Evolutionary conservation across 2,329 filamentous ascomycete species (phyloP).

Genomic region (Coniochaeta prunicola): DNA sequence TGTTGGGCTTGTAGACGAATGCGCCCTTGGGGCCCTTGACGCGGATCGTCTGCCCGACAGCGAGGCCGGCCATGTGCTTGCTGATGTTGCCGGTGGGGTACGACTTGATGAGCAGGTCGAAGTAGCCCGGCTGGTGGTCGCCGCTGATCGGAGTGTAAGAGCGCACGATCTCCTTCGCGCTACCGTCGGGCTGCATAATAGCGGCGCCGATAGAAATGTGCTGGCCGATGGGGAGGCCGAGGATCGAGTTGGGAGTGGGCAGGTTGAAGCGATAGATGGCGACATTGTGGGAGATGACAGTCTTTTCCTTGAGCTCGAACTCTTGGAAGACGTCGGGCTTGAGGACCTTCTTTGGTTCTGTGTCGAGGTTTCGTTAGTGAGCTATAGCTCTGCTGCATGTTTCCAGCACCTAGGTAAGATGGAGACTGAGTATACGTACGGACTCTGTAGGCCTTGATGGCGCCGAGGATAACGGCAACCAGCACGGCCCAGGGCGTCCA

Average conservation of each 20-base stretch:
- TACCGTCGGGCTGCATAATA: slow-evolving; percentile 59
- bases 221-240: slow-evolving; percentile 95
- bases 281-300: slow-evolving; percentile 92
- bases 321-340: slow-evolving; percentile 85
- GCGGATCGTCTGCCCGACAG: slow-evolving; percentile 80
- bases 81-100: slow-evolving; percentile 98
- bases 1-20: slow-evolving; percentile 95
- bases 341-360: slow-evolving; percentile 74
- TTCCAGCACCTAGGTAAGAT: too few species aligned
- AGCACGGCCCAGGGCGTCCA: slow-evolving; percentile 65
- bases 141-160: slow-evolving; percentile 91
- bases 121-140: slow-evolving; percentile 82
- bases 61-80: slow-evolving; percentile 78
- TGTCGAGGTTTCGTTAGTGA: neutral
- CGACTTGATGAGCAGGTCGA: slow-evolving; percentile 96
- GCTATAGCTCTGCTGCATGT: too few species aligned
- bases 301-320: slow-evolving; percentile 92
- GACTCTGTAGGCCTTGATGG: slow-evolving; percentile 63
- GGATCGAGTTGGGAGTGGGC: slow-evolving; percentile 68
- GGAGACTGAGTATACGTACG: slow-evolving; percentile 54
- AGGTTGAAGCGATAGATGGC: slow-evolving; percentile 96
- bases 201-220: slow-evolving; percentile 93
- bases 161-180: slow-evolving; percentile 75
- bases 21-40: slow-evolving; percentile 93
- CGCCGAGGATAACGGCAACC: slow-evolving; percentile 58